Evolutionary conservation across 257 asterid species (phyloP), one percentile per base, ranked within the genome.

Genomic region (Mitragyna speciosa): DNA sequence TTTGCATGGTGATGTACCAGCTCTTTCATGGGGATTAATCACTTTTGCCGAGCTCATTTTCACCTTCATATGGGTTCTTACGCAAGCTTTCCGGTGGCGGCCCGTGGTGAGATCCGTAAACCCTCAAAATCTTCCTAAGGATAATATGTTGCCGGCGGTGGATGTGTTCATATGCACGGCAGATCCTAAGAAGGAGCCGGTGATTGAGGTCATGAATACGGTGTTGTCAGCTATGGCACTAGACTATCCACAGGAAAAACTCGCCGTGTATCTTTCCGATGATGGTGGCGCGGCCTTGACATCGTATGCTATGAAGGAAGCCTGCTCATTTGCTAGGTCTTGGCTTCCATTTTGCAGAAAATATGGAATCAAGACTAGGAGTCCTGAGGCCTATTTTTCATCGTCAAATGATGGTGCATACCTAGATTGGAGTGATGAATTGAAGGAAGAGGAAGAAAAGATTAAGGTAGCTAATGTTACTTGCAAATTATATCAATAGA

Each of bases 121-220:
- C 77, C 88, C 70, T 59, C 88, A 85, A 82, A 92, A 90, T 85
- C 92, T 93, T 20, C 94, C 97, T 0, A 45, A 68, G 19, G 91
- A 91, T 19, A 78, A 64, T 1, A 72, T 78, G 49, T 82, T 93
- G 3, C 97, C 97, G 0, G 84, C 80, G 5, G 82, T 93, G 48
- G 98, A 93, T 77, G 98, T 90, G 54, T 89, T 91, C 22, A 47
- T 93, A 16, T 92, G 94, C 83, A 91, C 96, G 26, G 94, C 93
- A 10, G 95, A 92, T 76, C 93, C 97, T 12, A 81, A 75, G 69
- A 93, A 91, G 81, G 97, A 93, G 81, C 95, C 96, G 22, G 95
- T 91, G 85, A 84, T 90, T 61, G 95, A 89, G 83, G 97, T 93
- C 81, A 93, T 93, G 94, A 93, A 93, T 84, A 93, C 97, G 74